Base-by-base conservation (phyloP, 208 protist genomes). In the Wallacemonas sp. region DNA sequence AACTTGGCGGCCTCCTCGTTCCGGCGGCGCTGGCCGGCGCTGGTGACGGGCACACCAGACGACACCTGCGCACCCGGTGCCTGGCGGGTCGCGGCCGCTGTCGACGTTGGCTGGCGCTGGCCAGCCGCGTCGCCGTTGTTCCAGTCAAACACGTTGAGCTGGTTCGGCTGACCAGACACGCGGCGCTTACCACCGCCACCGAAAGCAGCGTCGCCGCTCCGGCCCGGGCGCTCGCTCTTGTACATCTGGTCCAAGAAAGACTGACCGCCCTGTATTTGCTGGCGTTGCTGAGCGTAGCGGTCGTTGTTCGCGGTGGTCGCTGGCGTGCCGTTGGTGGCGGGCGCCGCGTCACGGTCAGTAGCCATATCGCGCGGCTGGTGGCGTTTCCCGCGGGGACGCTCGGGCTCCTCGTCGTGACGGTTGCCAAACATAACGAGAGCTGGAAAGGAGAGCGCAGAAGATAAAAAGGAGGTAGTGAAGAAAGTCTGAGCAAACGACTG, bases 91-190 rank as follows among this genome's bases (percentile, higher is more conserved):
- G 63, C 55, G 10, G 52, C 54, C 66, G 26, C 50, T 48, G 19
- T 53, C 42, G 38, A 60, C 54, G 13, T 39, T 36, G 36, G 36
- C 32, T 37, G 42, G 30, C 39, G 59, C 5, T 57, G 57, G 13
- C 29, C 24, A 41, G 6, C 32, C 10, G 59, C 55, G 26, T 32
- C 54, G 30, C 70, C 41, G 24, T 50, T 78, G 46, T 95, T 73
- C 86, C 89, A 95, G 13, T 77, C 73, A 52, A 95, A 93, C 30
- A 92, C 62, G 69, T 92, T 93, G 12, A 92, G 69, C 44, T 74
- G 42, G 33, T 90, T 78, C 29, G 46, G 37, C 29, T 66, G 78
- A 1, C 58, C 63, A 3, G 63, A 57, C 5, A 36, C 39, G 52
- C 68, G 22, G 61, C 63, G 34, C 44, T 59, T 37, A 21, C 22